These are phyloP conservation scores for Rhizophagus prolifer DNA, from an alignment of 192 early-diverging fungal genomes.

Conservation along the genomic window DNA sequence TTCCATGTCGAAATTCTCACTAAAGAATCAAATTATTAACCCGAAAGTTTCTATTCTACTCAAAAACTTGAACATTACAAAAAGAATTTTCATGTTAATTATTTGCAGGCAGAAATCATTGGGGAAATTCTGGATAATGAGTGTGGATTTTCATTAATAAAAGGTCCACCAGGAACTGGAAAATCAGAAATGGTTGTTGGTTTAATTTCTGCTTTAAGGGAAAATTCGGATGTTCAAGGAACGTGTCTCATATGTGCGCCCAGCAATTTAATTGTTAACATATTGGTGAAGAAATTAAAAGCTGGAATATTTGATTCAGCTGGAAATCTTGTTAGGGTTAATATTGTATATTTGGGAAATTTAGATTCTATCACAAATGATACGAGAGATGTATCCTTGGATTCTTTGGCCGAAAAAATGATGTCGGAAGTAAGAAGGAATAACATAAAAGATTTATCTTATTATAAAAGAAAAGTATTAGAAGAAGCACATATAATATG, in stretches of 20 bases:
- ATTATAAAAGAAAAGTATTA: constrained; percentile 66
- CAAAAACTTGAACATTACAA: constrained; percentile 45
- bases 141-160: constrained; percentile 85
- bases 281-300: constrained; percentile 85
- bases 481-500: constrained; percentile 78
- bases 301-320: background rate
- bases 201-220: constrained; percentile 58
- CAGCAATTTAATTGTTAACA: constrained; percentile 90
- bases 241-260: constrained; percentile 88
- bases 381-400: background rate
- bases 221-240: constrained; percentile 4
- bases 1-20: constrained; percentile 59
- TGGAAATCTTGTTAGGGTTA: constrained; percentile 40
- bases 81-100: constrained; percentile 72
- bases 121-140: constrained; percentile 57
- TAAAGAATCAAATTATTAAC: constrained; percentile 64
- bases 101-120: constrained; percentile 87
- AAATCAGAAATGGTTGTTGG: constrained; percentile 86
- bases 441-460: constrained; percentile 36
- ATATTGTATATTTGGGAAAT: constrained; percentile 80
- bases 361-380: constrained; percentile 69
- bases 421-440: constrained; percentile 39
- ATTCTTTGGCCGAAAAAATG: constrained; percentile 27
- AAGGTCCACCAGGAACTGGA: constrained; percentile 68
- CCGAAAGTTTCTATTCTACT: constrained; percentile 42